Percentiles rank a stretch among this genome's conserved stretches.
Evolutionary conservation across 1,284 basidiomycete species (phyloP).

Genomic region (Ganoderma boninense): DNA sequence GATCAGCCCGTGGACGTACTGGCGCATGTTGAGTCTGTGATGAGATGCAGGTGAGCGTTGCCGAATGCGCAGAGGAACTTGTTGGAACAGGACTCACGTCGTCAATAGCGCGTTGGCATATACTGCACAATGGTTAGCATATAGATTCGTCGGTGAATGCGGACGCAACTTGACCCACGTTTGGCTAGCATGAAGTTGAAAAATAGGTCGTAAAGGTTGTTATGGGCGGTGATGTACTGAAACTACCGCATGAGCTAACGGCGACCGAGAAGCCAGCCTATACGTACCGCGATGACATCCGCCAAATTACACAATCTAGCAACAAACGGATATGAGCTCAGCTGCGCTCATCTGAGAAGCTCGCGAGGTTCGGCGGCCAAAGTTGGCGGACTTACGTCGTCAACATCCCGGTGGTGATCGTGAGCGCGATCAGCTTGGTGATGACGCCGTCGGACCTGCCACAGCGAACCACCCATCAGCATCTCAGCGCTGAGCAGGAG

Average conservation of each 20-base stretch:
- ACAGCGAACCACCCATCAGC: neutral
- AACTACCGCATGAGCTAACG: neutral
- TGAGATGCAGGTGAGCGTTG: neutral
- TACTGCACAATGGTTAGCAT: neutral
- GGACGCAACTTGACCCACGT: neutral
- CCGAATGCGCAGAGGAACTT: neutral
- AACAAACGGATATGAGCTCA: neutral
- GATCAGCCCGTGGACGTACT: neutral
- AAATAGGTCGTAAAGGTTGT: neutral
- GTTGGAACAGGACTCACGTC: neutral
- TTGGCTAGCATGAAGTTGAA: neutral
- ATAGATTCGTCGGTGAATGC: neutral
- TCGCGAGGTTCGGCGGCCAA: too few species aligned
- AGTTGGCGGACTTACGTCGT: conserved; percentile 6
- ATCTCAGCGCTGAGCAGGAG: neutral
- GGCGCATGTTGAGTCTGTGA: neutral
- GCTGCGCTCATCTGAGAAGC: neutral
- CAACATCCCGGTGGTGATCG: conserved; percentile 15
- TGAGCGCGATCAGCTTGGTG: conserved; percentile 18
- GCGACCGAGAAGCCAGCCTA: neutral
- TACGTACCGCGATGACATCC: neutral
- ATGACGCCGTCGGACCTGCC: conserved; percentile 13
- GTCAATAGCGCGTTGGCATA: neutral
- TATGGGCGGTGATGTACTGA: neutral
- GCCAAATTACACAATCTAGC: neutral